A percentile compares a stretch with the other conserved stretches of the same genome.
phyloP scores from a whole-genome alignment of 139 green algal species.

The Bryopsis sp. region DNA sequence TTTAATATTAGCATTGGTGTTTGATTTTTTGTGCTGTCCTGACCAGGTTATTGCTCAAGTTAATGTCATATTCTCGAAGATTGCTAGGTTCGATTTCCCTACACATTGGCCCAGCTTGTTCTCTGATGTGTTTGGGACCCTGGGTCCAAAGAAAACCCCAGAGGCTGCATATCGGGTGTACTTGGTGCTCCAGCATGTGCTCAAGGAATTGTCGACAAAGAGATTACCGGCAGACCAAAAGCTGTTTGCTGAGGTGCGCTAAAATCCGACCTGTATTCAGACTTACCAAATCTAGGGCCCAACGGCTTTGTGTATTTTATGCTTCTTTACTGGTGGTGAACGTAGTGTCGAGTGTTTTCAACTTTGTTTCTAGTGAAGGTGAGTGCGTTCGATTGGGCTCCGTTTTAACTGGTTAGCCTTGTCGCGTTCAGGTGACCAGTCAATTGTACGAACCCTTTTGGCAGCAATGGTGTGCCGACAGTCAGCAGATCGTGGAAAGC shows the following conservation, averaged over 20 bases:
- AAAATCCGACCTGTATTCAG: too few species aligned
- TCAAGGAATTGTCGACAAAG: slow-evolving; percentile 94
- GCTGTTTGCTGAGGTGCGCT: slow-evolving; percentile 72
- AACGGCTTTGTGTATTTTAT: too few species aligned
- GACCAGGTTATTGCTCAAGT: slow-evolving; percentile 74
- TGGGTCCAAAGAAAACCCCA: background rate
- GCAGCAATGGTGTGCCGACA: background rate
- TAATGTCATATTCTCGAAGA: slow-evolving; percentile 73
- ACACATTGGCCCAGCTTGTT: slow-evolving; percentile 75
- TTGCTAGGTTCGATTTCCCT: slow-evolving; percentile 83
- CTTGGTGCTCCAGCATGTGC: slow-evolving; percentile 80
- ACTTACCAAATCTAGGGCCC: too few species aligned
- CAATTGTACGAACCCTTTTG: background rate
- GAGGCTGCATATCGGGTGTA: slow-evolving; percentile 47
- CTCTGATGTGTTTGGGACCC: slow-evolving; percentile 44
- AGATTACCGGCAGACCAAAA: slow-evolving; percentile 70
- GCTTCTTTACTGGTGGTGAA: too few species aligned
- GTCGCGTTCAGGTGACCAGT: background rate
- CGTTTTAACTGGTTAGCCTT: too few species aligned
- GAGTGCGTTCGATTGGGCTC: too few species aligned
- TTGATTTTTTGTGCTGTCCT: background rate
- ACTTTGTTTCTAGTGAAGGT: too few species aligned
- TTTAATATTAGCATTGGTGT: background rate
- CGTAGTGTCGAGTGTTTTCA: too few species aligned
- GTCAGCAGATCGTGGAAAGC: background rate